A percentile compares a stretch with the other conserved stretches of the same genome.
These are phyloP conservation scores for Babesia sp. DNA, from an alignment of 169 alveolate species.

Conservation along the genomic window DNA sequence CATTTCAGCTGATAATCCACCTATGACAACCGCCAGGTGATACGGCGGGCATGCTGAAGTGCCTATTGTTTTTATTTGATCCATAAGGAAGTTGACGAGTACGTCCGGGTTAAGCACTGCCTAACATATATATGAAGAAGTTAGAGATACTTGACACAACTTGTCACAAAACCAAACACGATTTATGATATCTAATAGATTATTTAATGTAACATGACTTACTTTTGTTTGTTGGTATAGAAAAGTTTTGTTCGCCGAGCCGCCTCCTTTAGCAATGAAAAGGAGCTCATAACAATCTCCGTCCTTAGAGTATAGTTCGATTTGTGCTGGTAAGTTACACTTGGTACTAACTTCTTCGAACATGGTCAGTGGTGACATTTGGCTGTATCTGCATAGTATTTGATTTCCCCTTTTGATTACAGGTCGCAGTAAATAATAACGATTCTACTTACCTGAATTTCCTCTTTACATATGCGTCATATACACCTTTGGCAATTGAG, in stretches of 20 bases:
- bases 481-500: conserved; percentile 80
- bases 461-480: conserved; percentile 80
- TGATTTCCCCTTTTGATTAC: background rate
- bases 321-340: conserved; percentile 86
- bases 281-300: conserved; percentile 77
- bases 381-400: conserved; percentile 67
- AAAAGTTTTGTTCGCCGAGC: conserved; percentile 87
- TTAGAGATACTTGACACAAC: no score
- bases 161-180: background rate
- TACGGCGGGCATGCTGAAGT: conserved; percentile 91
- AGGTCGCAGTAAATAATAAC: background rate
- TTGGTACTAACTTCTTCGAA: conserved; percentile 85
- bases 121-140: conserved; percentile 14
- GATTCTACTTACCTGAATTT: conserved; percentile 65
- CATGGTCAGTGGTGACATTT: conserved; percentile 85
- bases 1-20: conserved; percentile 88
- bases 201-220: background rate
- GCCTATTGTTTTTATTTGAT: conserved; percentile 79
- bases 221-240: conserved; percentile 85
- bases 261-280: conserved; percentile 88
- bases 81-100: conserved; percentile 73
- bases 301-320: conserved; percentile 68
- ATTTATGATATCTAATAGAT: background rate
- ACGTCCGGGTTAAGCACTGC: conserved; percentile 75
- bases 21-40: conserved; percentile 85